phyloP scores from a whole-genome alignment of 2,329 filamentous ascomycete genomes.

The Fusarium ambrosium region DNA sequence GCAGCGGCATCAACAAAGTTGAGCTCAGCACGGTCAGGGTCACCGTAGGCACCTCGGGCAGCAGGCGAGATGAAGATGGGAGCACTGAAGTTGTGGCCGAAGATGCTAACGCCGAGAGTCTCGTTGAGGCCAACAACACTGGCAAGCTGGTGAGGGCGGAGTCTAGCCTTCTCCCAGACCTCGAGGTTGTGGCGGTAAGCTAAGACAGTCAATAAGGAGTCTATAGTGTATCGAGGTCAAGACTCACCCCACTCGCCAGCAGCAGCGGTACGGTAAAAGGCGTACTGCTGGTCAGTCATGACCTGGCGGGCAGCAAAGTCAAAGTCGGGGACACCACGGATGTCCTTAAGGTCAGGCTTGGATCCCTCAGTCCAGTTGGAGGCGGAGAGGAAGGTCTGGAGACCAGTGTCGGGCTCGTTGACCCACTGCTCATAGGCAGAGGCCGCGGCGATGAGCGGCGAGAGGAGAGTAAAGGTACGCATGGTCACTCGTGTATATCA shows the following conservation, averaged over 20 bases:
- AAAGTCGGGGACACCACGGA: slow-evolving; percentile 63
- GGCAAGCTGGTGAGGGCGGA: slow-evolving; percentile 54
- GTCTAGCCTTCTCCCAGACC: slow-evolving; percentile 59
- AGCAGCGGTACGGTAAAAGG: slow-evolving; percentile 64
- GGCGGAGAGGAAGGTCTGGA: slow-evolving; percentile 46
- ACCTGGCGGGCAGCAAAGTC: slow-evolving; percentile 62
- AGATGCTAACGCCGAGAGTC: slow-evolving; percentile 56
- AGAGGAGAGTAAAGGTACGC: slow-evolving; percentile 30
- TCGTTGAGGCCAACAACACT: slow-evolving; percentile 53
- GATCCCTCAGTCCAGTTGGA: slow-evolving; percentile 51
- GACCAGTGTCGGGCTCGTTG: slow-evolving; percentile 54
- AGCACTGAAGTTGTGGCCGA: slow-evolving; percentile 62
- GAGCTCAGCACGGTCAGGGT: slow-evolving; percentile 59
- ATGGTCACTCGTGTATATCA: slow-evolving; percentile 13
- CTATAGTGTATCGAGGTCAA: neutral
- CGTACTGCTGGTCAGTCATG: slow-evolving; percentile 58
- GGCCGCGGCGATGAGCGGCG: slow-evolving; percentile 43
- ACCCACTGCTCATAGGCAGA: slow-evolving; percentile 50
- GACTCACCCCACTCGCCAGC: slow-evolving; percentile 60
- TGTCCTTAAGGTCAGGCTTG: slow-evolving; percentile 56
- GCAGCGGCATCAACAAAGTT: slow-evolving; percentile 62
- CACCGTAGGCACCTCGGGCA: slow-evolving; percentile 58
- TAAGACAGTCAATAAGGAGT: neutral
- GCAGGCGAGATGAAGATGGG: slow-evolving; percentile 65
- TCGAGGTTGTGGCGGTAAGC: slow-evolving; percentile 66